Evolutionary conservation across 164 flowering plant genomes (phyloP).

Genomic region (Magnolia changhungtana): DNA sequence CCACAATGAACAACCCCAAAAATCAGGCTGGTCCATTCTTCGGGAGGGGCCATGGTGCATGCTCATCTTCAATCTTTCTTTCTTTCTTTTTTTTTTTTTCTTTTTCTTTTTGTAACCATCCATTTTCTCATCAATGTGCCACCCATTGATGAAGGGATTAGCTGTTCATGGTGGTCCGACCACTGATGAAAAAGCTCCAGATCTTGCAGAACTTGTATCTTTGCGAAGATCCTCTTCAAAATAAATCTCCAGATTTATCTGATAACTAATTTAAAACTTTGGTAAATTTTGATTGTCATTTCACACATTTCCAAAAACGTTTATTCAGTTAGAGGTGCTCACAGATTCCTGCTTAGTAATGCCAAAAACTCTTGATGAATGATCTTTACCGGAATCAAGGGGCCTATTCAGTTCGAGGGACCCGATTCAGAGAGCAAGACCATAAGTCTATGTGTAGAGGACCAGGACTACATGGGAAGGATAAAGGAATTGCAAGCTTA

Average conservation of each 20-base stretch:
- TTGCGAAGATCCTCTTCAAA: neutral
- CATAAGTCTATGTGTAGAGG: no score
- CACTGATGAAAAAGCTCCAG: neutral
- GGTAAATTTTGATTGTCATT: neutral
- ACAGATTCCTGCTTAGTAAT: constrained; percentile 17
- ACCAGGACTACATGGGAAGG: no score
- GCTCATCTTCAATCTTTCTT: no score
- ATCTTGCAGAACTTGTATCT: neutral
- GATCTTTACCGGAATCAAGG: constrained; percentile 27
- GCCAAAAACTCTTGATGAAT: constrained; percentile 18
- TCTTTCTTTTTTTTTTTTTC: no score
- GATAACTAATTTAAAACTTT: neutral
- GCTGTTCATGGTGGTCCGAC: neutral
- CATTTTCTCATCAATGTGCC: neutral
- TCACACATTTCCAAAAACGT: neutral
- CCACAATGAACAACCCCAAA: no score
- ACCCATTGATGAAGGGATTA: neutral
- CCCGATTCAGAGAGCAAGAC: constrained; percentile 23
- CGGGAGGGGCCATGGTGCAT: no score
- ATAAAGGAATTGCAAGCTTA: no score
- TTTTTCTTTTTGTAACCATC: neutral
- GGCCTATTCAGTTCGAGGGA: constrained; percentile 27
- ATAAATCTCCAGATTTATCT: neutral
- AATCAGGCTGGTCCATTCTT: no score
- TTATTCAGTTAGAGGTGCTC: neutral